phyloP scores from a whole-genome alignment of 176 grass and related monocot species.

The Avena eriantha region DNA sequence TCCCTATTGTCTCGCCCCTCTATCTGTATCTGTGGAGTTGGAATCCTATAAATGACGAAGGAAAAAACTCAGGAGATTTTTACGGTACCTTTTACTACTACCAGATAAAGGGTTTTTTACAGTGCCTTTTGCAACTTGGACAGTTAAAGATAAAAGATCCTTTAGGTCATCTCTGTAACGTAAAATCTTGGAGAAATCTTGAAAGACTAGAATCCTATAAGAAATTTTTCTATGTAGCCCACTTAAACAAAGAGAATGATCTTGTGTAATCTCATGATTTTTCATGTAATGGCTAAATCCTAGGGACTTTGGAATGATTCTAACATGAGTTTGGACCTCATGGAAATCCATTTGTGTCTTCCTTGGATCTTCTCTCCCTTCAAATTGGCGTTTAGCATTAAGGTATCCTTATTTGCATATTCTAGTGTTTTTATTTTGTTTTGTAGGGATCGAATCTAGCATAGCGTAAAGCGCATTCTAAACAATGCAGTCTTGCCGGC shows the following conservation, averaged over 20 bases:
- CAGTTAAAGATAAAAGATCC: not conserved
- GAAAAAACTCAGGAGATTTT: not conserved
- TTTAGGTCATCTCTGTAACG: not conserved
- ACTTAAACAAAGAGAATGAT: not conserved
- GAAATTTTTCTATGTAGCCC: not conserved
- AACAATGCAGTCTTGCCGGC: not conserved
- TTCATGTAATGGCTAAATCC: not conserved
- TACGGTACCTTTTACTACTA: too few species aligned
- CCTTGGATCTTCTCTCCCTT: not conserved
- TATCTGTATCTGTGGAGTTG: not conserved
- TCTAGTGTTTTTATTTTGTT: too few species aligned
- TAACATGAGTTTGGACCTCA: not conserved
- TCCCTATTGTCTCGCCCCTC: not conserved
- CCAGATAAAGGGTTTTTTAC: too few species aligned
- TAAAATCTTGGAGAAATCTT: not conserved
- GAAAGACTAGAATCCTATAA: not conserved
- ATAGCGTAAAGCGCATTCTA: not conserved
- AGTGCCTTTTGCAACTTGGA: not conserved
- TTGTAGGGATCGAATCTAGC: not conserved
- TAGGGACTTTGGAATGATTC: not conserved
- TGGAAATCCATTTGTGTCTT: not conserved
- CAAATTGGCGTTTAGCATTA: not conserved
- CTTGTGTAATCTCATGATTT: not conserved
- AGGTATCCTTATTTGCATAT: not conserved
- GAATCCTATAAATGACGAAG: not conserved